Evolutionary conservation across 331 rosid species (phyloP).

Genomic region (Rosa hybrid): DNA sequence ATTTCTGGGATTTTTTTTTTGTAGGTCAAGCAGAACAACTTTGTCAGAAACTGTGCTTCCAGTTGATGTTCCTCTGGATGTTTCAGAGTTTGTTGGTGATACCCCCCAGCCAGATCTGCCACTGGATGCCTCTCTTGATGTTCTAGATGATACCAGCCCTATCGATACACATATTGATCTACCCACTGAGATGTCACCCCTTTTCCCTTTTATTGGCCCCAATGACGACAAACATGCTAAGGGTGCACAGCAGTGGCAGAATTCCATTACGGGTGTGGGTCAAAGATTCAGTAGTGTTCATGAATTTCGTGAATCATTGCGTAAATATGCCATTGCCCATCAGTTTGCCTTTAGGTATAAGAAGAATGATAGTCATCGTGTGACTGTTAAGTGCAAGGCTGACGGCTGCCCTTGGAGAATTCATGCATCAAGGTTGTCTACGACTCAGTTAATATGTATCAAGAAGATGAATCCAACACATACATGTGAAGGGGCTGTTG

Average conservation of each 20-base stretch:
- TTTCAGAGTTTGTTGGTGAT: conserved; percentile 41
- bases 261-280: conserved; percentile 86
- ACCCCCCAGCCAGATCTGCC: conserved; percentile 37
- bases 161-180: conserved; percentile 46
- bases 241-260: conserved; percentile 93
- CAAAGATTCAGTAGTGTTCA: conserved; percentile 85
- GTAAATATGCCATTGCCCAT: conserved; percentile 94
- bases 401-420: conserved; percentile 99
- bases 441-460: conserved; percentile 86
- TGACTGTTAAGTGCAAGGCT: conserved; percentile 95
- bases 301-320: conserved; percentile 87
- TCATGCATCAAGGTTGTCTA: conserved; percentile 94
- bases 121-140: conserved; percentile 44
- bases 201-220: conserved; percentile 37
- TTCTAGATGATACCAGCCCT: conserved; percentile 50
- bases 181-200: conserved; percentile 42
- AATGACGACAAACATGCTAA: conserved; percentile 63
- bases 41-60: conserved; percentile 81
- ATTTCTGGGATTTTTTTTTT: conserved; percentile 27
- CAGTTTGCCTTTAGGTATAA: conserved; percentile 92
- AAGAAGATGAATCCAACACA: conserved; percentile 87
- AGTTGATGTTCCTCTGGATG: conserved; percentile 40
- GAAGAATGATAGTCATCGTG: conserved; percentile 97
- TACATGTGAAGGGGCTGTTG: conserved; percentile 81
- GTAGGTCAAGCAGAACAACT: conserved; percentile 97